Conservation (phyloP, 73 alveolate species). For the Symbiodinium pilosum region DNA sequence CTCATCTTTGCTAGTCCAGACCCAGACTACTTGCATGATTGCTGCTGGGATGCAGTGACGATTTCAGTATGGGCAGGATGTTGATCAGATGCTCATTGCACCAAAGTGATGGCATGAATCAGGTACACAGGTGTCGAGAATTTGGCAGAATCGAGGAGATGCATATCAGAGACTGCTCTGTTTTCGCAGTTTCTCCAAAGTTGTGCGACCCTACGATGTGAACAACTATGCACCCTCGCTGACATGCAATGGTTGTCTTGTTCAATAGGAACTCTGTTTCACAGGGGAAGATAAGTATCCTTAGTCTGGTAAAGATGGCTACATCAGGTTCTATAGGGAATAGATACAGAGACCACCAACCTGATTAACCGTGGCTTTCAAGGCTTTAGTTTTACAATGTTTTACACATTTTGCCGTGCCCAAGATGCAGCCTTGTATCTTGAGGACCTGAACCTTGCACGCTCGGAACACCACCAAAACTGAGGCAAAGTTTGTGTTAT, state of each 20-base stretch:
- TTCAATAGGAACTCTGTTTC: too few relatives aligned
- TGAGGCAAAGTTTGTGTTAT: constrained; percentile 46
- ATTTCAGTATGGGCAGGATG: not conserved
- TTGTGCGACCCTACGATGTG: not conserved
- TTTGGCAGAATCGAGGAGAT: not conserved
- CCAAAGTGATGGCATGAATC: not conserved
- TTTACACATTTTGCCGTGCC: not conserved
- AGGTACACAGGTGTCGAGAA: not conserved
- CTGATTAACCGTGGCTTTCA: not conserved
- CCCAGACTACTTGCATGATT: not conserved
- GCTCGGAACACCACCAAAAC: too few relatives aligned
- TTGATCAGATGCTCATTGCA: too few relatives aligned
- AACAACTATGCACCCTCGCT: not conserved
- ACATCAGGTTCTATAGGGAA: too few relatives aligned
- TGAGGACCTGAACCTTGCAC: too few relatives aligned
- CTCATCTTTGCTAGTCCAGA: constrained; percentile 56
- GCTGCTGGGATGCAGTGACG: not conserved
- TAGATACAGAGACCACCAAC: too few relatives aligned
- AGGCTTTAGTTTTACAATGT: not conserved
- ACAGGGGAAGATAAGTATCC: too few relatives aligned
- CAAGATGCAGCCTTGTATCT: too few relatives aligned
- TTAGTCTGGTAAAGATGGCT: too few relatives aligned
- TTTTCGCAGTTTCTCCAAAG: constrained; percentile 12
- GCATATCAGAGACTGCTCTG: not conserved
- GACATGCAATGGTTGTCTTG: too few relatives aligned